Percentiles rank a stretch among this genome's conserved stretches.
phyloP scores from a whole-genome alignment of 768 basidiomycete species.

The Pisolithus orientalis region DNA sequence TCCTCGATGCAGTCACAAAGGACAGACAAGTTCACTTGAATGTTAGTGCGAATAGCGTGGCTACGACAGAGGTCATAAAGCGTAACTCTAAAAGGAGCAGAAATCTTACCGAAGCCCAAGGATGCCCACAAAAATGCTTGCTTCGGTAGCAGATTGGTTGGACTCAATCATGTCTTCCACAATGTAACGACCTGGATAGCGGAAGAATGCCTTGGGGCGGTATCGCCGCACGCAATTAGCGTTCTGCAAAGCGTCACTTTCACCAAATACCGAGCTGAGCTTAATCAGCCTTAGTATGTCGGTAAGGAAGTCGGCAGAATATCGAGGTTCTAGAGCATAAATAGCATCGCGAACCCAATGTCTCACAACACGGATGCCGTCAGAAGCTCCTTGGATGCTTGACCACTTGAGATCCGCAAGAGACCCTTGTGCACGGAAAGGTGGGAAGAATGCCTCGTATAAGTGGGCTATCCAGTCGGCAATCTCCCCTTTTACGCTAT shows the following conservation, averaged over 20 bases:
- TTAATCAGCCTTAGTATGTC: constrained; percentile 30
- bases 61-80: constrained; percentile 22
- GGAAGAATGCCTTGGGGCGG: neutral
- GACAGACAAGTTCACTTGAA: constrained; percentile 40
- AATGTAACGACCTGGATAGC: constrained; percentile 17
- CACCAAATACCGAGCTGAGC: constrained; percentile 36
- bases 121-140: constrained; percentile 30
- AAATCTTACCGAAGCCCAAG: constrained; percentile 34
- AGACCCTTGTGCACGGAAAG: constrained; percentile 40
- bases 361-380: constrained; percentile 32
- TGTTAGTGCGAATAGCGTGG: constrained; percentile 32
- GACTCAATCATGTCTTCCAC: constrained; percentile 27
- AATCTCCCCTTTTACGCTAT: neutral
- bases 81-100: neutral
- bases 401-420: constrained; percentile 27
- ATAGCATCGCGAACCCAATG: constrained; percentile 41
- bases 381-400: constrained; percentile 34
- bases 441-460: constrained; percentile 46
- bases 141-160: constrained; percentile 22
- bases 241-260: constrained; percentile 25
- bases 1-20: constrained; percentile 49
- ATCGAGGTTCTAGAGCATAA: constrained; percentile 22
- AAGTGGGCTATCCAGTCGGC: constrained; percentile 38
- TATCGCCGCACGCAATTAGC: constrained; percentile 24
- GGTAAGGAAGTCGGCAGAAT: constrained; percentile 32